Base-by-base conservation (phyloP, 371 early-diverging fungal genomes). In the Apophysomyces ossiformis region DNA sequence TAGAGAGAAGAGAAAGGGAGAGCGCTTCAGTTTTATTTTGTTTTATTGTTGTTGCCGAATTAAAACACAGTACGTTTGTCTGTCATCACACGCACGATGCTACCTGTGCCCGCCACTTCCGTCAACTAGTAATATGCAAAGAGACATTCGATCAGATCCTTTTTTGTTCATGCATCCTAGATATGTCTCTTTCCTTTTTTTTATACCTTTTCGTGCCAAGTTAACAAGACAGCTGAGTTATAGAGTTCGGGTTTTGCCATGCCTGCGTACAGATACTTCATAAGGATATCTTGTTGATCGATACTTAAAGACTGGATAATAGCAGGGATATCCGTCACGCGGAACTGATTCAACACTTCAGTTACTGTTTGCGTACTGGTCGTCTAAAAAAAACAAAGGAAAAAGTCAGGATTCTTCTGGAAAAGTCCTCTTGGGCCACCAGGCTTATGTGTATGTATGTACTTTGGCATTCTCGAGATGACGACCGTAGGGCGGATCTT, bases 141-240 rank as follows among this genome's bases (percentile, higher is more conserved):
- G 16, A 50, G 21, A 11, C 9, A 26, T 26, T 26, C 32, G 2
- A 26, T 26, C 32, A 26, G 32, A 26, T 26, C 32, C 32, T 26
- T 2, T 3, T 2, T 26, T 26, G 32, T 26, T 26, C 32, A 26
- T 26, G 32, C 32, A 26, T 26, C 2, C 32, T 26, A 3, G 32
- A 26, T 26, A 26, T 26, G 32, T 26, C 3, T 26, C 32, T 26
- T 26, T 26, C 32, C 32, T 26, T 26, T 26, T 9, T 45, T 61
- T n/a, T n/a, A n/a, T 77, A 93, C 94, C 86, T 95, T 94, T 71
- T 97, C 96, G 67, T 96, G 96, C 96, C 96, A 97, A 61, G 85
- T 82, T 69, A 97, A 76, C 61, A 96, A 70, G 47, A 91, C 85
- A 15, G 89, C 87, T 21, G 95, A 88, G 70, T 94, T 94, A 73